A percentile compares a stretch with the other conserved stretches of the same genome.
These are phyloP conservation scores for Colletotrichum cuscutae DNA, from an alignment of 2,329 filamentous ascomycete genomes.

Conservation along the genomic window DNA sequence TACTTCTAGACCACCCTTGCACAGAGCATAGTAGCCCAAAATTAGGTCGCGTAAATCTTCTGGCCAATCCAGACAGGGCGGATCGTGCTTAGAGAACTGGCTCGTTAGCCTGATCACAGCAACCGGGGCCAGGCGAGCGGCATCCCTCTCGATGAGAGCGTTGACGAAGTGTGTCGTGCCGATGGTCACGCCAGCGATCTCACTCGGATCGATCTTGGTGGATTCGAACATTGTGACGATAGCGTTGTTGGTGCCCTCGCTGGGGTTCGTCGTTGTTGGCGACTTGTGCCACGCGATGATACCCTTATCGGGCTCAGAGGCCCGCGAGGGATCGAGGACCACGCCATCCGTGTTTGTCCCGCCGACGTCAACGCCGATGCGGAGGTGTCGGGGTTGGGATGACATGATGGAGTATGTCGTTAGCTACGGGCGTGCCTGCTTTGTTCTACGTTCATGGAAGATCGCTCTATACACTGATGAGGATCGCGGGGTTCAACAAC, in stretches of 20 bases:
- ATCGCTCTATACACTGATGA: not conserved
- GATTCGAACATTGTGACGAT: constrained; percentile 55
- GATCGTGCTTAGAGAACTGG: constrained; percentile 60
- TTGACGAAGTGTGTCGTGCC: constrained; percentile 69
- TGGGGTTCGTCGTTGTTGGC: constrained; percentile 57
- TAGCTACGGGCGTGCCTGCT: not conserved
- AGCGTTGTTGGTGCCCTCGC: constrained; percentile 55
- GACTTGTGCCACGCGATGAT: constrained; percentile 59
- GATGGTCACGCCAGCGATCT: constrained; percentile 60
- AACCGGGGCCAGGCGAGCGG: constrained; percentile 56
- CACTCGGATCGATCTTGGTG: constrained; percentile 43
- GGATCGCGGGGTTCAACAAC: not conserved
- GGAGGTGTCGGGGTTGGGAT: constrained; percentile 20
- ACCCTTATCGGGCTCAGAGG: constrained; percentile 48
- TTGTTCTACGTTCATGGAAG: not conserved
- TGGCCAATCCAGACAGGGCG: constrained; percentile 64
- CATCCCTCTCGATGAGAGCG: constrained; percentile 64
- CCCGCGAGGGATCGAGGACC: constrained; percentile 56
- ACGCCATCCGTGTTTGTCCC: constrained; percentile 63
- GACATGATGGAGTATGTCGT: not conserved
- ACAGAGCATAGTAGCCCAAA: constrained; percentile 54
- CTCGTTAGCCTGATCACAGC: constrained; percentile 65
- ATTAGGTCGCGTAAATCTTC: constrained; percentile 57
- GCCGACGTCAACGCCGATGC: constrained; percentile 57
- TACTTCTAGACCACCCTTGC: constrained; percentile 62